Percentiles rank a stretch among this genome's conserved stretches.
These are phyloP conservation scores for Claviceps capensis DNA, from an alignment of 2,329 filamentous ascomycete species.

Conservation along the genomic window DNA sequence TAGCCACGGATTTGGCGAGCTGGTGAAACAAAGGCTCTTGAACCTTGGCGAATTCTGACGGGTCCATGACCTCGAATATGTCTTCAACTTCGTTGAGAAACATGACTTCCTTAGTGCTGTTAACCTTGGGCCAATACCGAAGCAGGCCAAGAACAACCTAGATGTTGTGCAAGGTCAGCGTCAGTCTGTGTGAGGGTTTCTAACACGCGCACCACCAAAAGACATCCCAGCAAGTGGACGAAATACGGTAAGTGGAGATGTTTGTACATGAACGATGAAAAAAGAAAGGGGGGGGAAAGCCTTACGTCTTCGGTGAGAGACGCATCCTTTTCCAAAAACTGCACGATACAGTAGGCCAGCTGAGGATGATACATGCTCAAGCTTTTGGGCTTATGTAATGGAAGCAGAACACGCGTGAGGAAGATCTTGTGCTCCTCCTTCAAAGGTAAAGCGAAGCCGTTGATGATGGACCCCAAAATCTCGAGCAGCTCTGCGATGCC, in stretches of 20 bases:
- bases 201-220: no score
- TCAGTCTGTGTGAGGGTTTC: not conserved
- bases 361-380: constrained; percentile 99
- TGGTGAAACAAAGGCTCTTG: constrained; percentile 97
- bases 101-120: constrained; percentile 99
- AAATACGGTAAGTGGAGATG: no score
- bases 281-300: not conserved
- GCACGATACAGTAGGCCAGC: constrained; percentile 95
- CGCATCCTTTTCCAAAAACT: constrained; percentile 96
- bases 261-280: not conserved
- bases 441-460: constrained; percentile 87
- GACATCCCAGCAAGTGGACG: not conserved
- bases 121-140: constrained; percentile 97
- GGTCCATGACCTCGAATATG: constrained; percentile 99
- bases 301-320: constrained; percentile 84
- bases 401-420: constrained; percentile 81
- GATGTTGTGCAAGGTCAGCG: not conserved
- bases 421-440: constrained; percentile 99
- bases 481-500: constrained; percentile 93
- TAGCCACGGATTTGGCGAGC: constrained; percentile 92
- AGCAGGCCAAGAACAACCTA: constrained; percentile 90
- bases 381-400: constrained; percentile 95
- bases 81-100: constrained; percentile 98
- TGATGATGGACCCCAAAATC: constrained; percentile 97
- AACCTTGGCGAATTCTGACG: constrained; percentile 94